Evolutionary conservation across 495 filamentous ascomycete genomes (phyloP), one percentile per base, ranked within the genome.

Genomic region (Talaromyces borbonicus): DNA sequence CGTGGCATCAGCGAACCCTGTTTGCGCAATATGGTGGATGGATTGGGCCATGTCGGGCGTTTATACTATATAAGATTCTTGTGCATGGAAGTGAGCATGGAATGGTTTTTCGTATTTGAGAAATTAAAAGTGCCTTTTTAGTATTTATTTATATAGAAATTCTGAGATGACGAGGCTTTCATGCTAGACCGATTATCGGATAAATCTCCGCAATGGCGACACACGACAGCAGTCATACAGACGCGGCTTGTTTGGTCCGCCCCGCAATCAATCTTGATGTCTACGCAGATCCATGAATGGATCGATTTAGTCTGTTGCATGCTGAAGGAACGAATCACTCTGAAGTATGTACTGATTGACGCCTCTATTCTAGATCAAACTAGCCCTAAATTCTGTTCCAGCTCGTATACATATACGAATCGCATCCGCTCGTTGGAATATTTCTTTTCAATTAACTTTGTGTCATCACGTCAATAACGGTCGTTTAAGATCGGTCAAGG

Each of bases 1-100:
- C 5, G 61, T 56, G 19, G 79, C 75, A 44, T 75, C 59, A 33
- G 69, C 61, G 55, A 85, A 46, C 30, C 27, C 43, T 19, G 18
- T 26, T 25, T 46, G 43, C 12, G 43, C 43, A 5, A 25, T 35
- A 31, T 32, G 27, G 18, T 31, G 18, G 30, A 46, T 31, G 26
- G 43, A 31, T 46, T 46, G 43, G 43, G 30, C 11, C 20, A 32
- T 24, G n/a, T n/a, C n/a, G n/a, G n/a, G n/a, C 16, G n/a, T 36
- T 24, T 2, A 31, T 11, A 20, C n/a, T 12, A 22, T 30, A 20
- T 33, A n/a, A n/a, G n/a, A n/a, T n/a, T n/a, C n/a, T n/a, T n/a
- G n/a, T n/a, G n/a, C n/a, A n/a, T n/a, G n/a, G n/a, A n/a, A n/a
- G n/a, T n/a, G n/a, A n/a, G 9, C 5, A 19, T 4, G 14, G 18